A percentile compares a stretch with the other conserved stretches of the same genome.
phyloP scores from a whole-genome alignment of 495 filamentous ascomycete genomes.

The Neurospora tetrasperma region DNA sequence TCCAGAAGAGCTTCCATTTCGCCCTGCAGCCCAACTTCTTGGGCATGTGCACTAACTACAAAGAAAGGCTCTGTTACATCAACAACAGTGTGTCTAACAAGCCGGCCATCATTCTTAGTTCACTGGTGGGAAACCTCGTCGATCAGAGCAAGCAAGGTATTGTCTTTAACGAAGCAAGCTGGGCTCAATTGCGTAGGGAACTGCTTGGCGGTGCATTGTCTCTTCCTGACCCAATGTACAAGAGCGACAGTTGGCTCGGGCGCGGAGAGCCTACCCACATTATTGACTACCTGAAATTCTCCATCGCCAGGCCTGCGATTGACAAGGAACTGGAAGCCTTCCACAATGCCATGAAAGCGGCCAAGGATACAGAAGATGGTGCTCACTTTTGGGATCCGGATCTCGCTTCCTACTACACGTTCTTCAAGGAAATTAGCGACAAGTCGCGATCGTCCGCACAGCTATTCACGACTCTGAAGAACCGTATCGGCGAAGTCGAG shows the following conservation, averaged over 20 bases:
- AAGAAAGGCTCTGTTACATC: constrained; percentile 58
- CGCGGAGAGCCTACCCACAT: constrained; percentile 43
- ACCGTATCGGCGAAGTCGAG: constrained; percentile 22
- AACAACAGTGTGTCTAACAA: constrained; percentile 46
- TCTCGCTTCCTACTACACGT: constrained; percentile 33
- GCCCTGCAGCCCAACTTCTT: constrained; percentile 56
- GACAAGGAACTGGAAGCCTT: constrained; percentile 40
- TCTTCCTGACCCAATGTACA: constrained; percentile 34
- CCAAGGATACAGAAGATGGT: constrained; percentile 5
- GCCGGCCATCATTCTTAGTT: constrained; percentile 49
- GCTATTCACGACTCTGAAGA: constrained; percentile 25
- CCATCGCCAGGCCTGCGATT: constrained; percentile 43
- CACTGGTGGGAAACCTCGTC: constrained; percentile 67
- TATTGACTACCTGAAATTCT: constrained; percentile 64
- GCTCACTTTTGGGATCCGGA: constrained; percentile 36
- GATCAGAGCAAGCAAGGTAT: constrained; percentile 74
- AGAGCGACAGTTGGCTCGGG: constrained; percentile 23
- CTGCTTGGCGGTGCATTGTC: constrained; percentile 23
- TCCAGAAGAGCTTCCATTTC: constrained; percentile 51
- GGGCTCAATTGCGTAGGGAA: constrained; percentile 38
- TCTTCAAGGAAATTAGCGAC: constrained; percentile 16
- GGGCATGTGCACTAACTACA: constrained; percentile 64
- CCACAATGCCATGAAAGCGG: constrained; percentile 23
- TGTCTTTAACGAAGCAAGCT: constrained; percentile 49
- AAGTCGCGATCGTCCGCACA: constrained; percentile 19